Evolutionary conservation across 148 eudicot species (phyloP).

Genomic region (Fagopyrum tataricum): DNA sequence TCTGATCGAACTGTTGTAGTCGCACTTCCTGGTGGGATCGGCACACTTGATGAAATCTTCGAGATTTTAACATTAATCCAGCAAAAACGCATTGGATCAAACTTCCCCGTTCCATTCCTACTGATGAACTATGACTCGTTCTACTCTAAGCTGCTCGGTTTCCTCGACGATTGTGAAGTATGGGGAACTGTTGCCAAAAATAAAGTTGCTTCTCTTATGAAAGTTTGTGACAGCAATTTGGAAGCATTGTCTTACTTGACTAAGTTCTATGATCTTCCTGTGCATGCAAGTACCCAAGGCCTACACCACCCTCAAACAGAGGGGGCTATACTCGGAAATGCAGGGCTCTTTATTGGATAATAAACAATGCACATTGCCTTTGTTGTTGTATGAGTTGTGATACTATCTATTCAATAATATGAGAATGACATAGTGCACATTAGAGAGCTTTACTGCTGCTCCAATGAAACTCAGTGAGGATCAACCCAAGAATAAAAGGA

Average conservation of each 20-base stretch:
- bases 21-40: constrained; percentile 87
- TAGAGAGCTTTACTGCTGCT: not conserved
- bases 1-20: constrained; percentile 75
- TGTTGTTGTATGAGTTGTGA: not conserved
- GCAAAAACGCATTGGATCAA: constrained; percentile 68
- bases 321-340: not conserved
- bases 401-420: not conserved
- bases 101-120: constrained; percentile 61
- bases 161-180: constrained; percentile 54
- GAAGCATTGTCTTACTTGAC: constrained; percentile 65
- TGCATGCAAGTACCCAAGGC: not conserved
- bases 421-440: not conserved
- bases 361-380: not conserved
- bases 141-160: constrained; percentile 71
- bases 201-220: constrained; percentile 73
- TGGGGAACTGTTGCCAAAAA: constrained; percentile 71
- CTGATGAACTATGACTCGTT: constrained; percentile 79
- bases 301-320: not conserved
- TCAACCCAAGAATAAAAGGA: too few species aligned
- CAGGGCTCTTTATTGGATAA: not conserved
- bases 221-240: constrained; percentile 55
- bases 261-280: constrained; percentile 41
- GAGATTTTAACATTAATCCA: constrained; percentile 79
- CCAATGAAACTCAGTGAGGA: too few species aligned
- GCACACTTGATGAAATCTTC: constrained; percentile 82